Conservation (phyloP, 306 rosid species). For the Vigna angularis region DNA sequence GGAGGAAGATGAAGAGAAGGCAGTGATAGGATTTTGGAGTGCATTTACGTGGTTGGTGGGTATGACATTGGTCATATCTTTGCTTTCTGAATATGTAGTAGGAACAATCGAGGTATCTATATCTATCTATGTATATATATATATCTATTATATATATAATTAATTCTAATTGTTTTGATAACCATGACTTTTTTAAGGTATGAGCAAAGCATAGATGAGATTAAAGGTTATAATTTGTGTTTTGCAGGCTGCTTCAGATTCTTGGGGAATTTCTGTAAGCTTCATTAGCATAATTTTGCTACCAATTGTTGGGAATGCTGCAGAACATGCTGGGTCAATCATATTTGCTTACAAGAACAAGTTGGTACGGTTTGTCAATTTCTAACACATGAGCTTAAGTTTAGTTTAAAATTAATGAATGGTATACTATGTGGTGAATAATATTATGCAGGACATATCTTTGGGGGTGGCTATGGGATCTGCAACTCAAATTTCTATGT, state of each 20-base stretch:
- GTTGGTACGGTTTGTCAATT: slow-evolving; percentile 58
- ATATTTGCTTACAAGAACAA: slow-evolving; percentile 95
- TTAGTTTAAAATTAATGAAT: slow-evolving; percentile 1
- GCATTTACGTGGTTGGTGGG: slow-evolving; percentile 84
- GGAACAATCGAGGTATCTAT: slow-evolving; percentile 83
- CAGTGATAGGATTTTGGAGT: slow-evolving; percentile 85
- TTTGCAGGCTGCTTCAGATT: slow-evolving; percentile 80
- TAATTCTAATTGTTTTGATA: neutral
- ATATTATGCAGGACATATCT: slow-evolving; percentile 70
- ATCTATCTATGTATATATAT: neutral
- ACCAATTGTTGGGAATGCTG: slow-evolving; percentile 98
- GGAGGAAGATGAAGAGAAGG: slow-evolving; percentile 64
- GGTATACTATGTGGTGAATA: neutral
- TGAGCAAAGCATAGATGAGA: neutral
- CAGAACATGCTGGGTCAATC: slow-evolving; percentile 95
- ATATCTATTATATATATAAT: neutral
- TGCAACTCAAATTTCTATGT: slow-evolving; percentile 90
- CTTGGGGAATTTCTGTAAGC: slow-evolving; percentile 96
- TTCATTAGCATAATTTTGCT: slow-evolving; percentile 90
- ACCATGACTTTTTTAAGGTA: neutral
- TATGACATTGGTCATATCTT: slow-evolving; percentile 79
- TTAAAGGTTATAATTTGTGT: neutral
- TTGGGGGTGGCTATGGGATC: slow-evolving; percentile 96
- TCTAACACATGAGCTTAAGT: neutral
- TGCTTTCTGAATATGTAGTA: slow-evolving; percentile 90